These are phyloP conservation scores for Russula sp. DNA, from an alignment of 768 basidiomycete genomes.

Conservation along the genomic window DNA sequence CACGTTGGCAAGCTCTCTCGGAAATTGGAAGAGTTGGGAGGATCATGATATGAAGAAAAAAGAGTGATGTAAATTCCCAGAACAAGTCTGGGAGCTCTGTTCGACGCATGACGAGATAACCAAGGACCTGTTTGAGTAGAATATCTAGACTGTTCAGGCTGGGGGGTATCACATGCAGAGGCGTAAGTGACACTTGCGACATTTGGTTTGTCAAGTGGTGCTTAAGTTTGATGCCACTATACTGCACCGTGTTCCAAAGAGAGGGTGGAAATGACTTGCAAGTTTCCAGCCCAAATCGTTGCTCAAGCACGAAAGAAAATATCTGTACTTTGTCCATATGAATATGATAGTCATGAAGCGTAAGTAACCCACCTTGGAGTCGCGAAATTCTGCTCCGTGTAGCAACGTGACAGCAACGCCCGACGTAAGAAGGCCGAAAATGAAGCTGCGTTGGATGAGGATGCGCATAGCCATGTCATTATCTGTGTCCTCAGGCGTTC, in stretches of 20 bases:
- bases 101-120: constrained; percentile 2
- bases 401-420: constrained; percentile 47
- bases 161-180: not conserved
- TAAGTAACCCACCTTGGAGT: constrained; percentile 46
- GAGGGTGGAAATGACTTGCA: constrained; percentile 10
- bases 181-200: not conserved
- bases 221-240: constrained; percentile 16
- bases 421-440: constrained; percentile 41
- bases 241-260: constrained; percentile 21
- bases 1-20: constrained; percentile 20
- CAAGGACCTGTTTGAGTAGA: constrained; percentile 3
- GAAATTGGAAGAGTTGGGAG: constrained; percentile 19
- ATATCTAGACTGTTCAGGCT: not conserved
- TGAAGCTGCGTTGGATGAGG: constrained; percentile 42
- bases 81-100: not conserved
- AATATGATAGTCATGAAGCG: not conserved
- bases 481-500: constrained; percentile 22
- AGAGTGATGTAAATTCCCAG: constrained; percentile 13
- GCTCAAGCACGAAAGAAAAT: constrained; percentile 47
- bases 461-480: constrained; percentile 26
- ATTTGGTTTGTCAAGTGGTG: not conserved
- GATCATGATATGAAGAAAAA: constrained; percentile 17
- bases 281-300: constrained; percentile 23
- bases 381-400: constrained; percentile 48
- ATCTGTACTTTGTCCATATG: constrained; percentile 34